A percentile compares a stretch with the other conserved stretches of the same genome.
Evolutionary conservation across 2,329 filamentous ascomycete species (phyloP).

Genomic region (Microsporum ferrugineum): DNA sequence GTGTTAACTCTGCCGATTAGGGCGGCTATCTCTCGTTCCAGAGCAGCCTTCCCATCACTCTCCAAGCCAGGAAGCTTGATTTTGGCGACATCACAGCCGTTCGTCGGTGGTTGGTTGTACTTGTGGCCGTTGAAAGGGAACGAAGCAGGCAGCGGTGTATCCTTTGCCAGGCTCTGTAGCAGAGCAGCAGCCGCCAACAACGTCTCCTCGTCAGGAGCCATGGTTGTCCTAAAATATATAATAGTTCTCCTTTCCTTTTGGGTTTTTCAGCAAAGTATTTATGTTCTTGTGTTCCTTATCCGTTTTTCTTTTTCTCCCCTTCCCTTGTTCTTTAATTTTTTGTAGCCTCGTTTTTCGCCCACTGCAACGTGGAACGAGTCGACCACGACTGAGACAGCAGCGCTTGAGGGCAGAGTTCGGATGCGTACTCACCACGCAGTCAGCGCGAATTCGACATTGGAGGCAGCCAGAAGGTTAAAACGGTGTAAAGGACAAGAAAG

Average conservation of each 20-base stretch:
- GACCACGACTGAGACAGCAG: background rate
- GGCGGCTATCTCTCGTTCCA: slow-evolving; percentile 74
- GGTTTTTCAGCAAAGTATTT: background rate
- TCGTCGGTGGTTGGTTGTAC: slow-evolving; percentile 25
- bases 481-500: background rate
- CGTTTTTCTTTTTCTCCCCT: background rate
- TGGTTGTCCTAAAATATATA: slow-evolving; percentile 19
- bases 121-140: slow-evolving; percentile 17
- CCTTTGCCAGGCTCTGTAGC: slow-evolving; percentile 36
- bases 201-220: slow-evolving; percentile 39
- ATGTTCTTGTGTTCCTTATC: background rate
- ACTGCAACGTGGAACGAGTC: background rate
- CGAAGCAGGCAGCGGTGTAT: slow-evolving; percentile 25
- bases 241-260: slow-evolving; percentile 1
- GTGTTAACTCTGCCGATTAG: slow-evolving; percentile 67
- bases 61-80: slow-evolving; percentile 68
- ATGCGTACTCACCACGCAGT: background rate
- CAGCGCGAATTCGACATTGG: slow-evolving; percentile 1
- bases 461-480: background rate
- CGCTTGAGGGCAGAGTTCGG: background rate
- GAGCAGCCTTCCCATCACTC: slow-evolving; percentile 59
- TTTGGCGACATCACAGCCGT: slow-evolving; percentile 42
- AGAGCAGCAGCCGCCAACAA: slow-evolving; percentile 37
- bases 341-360: background rate
- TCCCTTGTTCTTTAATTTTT: background rate